phyloP scores from a whole-genome alignment of 2,329 filamentous ascomycete species.

The Aspergillus japonicus region DNA sequence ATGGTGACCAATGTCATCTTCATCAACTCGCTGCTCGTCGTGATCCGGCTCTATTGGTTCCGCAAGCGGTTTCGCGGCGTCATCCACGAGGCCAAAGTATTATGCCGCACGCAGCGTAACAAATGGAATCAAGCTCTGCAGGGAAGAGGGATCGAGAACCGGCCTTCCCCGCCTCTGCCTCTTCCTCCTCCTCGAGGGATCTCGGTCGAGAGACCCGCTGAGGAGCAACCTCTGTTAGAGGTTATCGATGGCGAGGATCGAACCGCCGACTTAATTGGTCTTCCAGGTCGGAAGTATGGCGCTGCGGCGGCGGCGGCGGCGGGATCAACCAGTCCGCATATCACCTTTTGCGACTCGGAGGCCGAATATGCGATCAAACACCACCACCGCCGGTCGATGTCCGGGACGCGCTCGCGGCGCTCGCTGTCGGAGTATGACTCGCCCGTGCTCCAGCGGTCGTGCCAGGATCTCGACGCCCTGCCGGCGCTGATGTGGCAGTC shows the following conservation, averaged over 20 bases:
- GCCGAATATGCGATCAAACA: conserved; percentile 13
- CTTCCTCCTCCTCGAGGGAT: neutral
- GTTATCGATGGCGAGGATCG: neutral
- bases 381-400: conserved; percentile 15
- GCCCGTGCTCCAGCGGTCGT: neutral
- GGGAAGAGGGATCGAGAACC: conserved; percentile 5
- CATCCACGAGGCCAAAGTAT: conserved; percentile 65
- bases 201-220: neutral
- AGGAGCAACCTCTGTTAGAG: conserved; percentile 9
- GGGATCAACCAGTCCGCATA: conserved; percentile 27
- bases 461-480: conserved; percentile 43
- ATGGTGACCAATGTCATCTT: conserved; percentile 79
- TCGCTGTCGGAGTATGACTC: conserved; percentile 20
- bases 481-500: conserved; percentile 91
- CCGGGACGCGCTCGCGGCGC: conserved; percentile 20
- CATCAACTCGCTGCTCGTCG: conserved; percentile 79
- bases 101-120: conserved; percentile 56
- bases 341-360: conserved; percentile 24
- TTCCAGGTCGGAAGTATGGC: conserved; percentile 10
- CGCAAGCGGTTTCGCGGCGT: conserved; percentile 86
- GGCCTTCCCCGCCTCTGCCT: neutral
- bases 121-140: conserved; percentile 34
- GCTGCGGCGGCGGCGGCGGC: conserved; percentile 3
- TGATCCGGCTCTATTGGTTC: conserved; percentile 92
- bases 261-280: neutral